Base-by-base conservation (phyloP, 345 rosid species). In the Brassica nigra region DNA sequence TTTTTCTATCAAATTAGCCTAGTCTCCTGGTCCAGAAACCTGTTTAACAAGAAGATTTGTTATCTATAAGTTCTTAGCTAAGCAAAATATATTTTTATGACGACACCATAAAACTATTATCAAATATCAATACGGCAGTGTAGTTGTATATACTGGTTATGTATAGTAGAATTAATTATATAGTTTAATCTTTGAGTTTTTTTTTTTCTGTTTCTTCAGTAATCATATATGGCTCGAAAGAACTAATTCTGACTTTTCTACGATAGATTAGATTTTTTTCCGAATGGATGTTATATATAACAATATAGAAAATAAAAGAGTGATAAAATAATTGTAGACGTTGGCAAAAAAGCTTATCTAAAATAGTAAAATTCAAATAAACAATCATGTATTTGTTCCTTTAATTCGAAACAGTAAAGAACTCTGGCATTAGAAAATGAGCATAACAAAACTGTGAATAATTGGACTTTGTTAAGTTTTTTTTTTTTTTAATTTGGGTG, bases 401-500 rank as follows among this genome's bases (percentile, higher is more conserved):
- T 44, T 16, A 44, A 11, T 44, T 11, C 11, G n/a, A 44, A 44
- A 44, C n/a, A 44, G 5, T 2, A 10, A 44, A 44, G n/a, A 44
- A 44, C 52, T 2, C 52, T 44, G 52, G 52, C 52, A 11, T 44
- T 44, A 11, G 52, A 44, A 39, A 39, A 44, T 70, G 18, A 18
- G 62, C 70, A 77, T 18, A 28, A 49, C 27, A 6, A 39, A 29
- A 29, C 23, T 66, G 73, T 78, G 68, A 78, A 78, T 73, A 73
- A 58, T 57, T 28, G 34, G 62, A 59, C 27, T 29, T 30, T 44
- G 68, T 68, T 71, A 71, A 16, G 44, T 33, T 12, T 63, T 55
- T 66, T 44, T 76, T 47, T 65, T 76, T 63, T 65, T 70, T 30
- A 30, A 3, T 30, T 30, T 68, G n/a, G 80, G 77, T 75, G 83